Percentiles rank a stretch among this genome's conserved stretches.
These are phyloP conservation scores for Penicillium paradoxum DNA, from an alignment of 495 filamentous ascomycete genomes.

Conservation along the genomic window DNA sequence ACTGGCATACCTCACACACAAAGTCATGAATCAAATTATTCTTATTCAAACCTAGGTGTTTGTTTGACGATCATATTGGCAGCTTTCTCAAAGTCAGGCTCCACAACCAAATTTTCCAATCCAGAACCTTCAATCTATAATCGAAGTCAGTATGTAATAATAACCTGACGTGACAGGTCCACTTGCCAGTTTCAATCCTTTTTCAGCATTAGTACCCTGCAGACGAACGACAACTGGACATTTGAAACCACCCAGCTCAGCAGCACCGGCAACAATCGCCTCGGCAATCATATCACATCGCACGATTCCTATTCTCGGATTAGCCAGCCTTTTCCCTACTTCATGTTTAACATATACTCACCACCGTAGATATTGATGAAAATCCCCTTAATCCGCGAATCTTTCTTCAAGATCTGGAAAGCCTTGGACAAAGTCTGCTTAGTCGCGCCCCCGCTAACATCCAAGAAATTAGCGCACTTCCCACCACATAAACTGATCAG, in stretches of 20 bases:
- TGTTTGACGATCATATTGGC: constrained; percentile 17
- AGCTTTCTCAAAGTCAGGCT: constrained; percentile 27
- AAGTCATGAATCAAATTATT: background rate
- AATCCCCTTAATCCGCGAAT: constrained; percentile 22
- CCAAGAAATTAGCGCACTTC: constrained; percentile 30
- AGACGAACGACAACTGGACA: constrained; percentile 29
- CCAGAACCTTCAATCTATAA: constrained; percentile 19
- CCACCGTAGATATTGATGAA: constrained; percentile 33
- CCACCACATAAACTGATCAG: constrained; percentile 24
- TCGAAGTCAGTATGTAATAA: background rate
- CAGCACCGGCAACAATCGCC: constrained; percentile 26
- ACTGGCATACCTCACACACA: no score
- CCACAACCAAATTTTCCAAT: constrained; percentile 19
- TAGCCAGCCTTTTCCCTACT: background rate
- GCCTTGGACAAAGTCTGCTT: constrained; percentile 25
- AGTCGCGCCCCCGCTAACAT: constrained; percentile 29
- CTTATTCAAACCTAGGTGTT: background rate
- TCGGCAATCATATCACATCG: constrained; percentile 37
- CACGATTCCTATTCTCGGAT: constrained; percentile 22
- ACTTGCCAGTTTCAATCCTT: constrained; percentile 23
- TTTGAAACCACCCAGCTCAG: constrained; percentile 17
- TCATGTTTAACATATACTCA: constrained; percentile 5
- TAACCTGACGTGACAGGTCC: background rate
- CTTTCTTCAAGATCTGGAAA: constrained; percentile 24
- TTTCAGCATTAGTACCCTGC: constrained; percentile 29